Percentiles rank a stretch among this genome's conserved stretches.
Evolutionary conservation across 768 basidiomycete genomes (phyloP).

Genomic region (Butyriboletus loyo): DNA sequence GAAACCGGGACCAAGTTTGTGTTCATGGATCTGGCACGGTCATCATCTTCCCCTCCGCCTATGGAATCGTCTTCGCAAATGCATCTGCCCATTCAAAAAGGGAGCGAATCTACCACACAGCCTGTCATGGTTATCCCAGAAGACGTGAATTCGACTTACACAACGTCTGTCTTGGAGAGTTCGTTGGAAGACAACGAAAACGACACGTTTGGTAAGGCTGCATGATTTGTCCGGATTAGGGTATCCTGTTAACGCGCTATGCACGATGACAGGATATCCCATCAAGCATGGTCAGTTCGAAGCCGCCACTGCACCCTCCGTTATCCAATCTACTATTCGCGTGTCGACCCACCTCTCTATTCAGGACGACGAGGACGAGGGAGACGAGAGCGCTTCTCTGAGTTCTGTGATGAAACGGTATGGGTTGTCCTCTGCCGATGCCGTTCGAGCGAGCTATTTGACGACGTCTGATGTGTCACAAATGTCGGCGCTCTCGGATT

Average conservation of each 20-base stretch:
- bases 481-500: conserved; percentile 73
- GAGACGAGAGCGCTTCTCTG: conserved; percentile 3
- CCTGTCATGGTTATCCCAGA: conserved; percentile 17
- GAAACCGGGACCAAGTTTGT: conserved; percentile 11
- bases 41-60: conserved; percentile 17
- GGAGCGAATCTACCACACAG: not conserved
- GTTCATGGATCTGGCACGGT: conserved; percentile 15
- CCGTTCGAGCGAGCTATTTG: conserved; percentile 54
- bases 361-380: conserved; percentile 11
- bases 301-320: conserved; percentile 9
- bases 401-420: conserved; percentile 19
- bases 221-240: not conserved
- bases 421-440: conserved; percentile 30
- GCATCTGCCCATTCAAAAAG: conserved; percentile 8
- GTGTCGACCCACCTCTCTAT: conserved; percentile 25
- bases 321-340: conserved; percentile 9
- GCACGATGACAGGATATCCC: conserved; percentile 17
- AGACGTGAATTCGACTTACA: conserved; percentile 24
- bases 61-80: conserved; percentile 7
- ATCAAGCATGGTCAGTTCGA: conserved; percentile 22
- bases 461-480: conserved; percentile 58
- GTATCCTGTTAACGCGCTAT: not conserved
- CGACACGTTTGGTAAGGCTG: conserved; percentile 30
- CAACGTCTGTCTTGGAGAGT: conserved; percentile 19
- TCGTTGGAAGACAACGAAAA: conserved; percentile 18